A percentile compares a stretch with the other conserved stretches of the same genome.
phyloP scores from a whole-genome alignment of 768 basidiomycete genomes.

The Mrakia hoshinonis region DNA sequence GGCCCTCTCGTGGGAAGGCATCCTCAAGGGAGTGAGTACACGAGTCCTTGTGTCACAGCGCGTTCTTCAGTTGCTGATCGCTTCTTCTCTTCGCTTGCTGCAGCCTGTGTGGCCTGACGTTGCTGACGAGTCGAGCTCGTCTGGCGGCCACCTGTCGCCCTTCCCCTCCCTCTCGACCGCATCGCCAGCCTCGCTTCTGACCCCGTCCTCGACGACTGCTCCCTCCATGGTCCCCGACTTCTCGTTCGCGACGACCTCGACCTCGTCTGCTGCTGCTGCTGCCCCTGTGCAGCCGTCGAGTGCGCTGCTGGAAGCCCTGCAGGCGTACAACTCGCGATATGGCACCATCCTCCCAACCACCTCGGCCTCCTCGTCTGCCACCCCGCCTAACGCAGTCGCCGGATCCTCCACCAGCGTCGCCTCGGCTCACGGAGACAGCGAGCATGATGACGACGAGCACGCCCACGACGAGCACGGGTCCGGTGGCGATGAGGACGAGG shows the following conservation, averaged over 20 bases:
- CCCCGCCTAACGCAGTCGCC: neutral
- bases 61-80: neutral
- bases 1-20: conserved; percentile 11
- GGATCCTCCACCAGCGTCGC: neutral
- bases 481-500: conserved; percentile 6
- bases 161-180: neutral
- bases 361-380: neutral
- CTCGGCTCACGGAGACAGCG: conserved; percentile 1
- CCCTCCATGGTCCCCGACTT: neutral
- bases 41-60: neutral
- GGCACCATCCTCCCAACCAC: conserved; percentile 10
- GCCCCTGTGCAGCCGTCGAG: neutral
- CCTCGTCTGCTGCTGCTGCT: neutral
- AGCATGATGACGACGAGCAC: neutral
- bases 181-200: neutral
- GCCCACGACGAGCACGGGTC: neutral
- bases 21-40: conserved; percentile 5
- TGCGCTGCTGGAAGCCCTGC: conserved; percentile 10
- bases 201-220: neutral
- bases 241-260: neutral
- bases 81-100: neutral
- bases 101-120: neutral
- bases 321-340: conserved; percentile 15
- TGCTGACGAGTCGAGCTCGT: neutral
- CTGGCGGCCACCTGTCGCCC: neutral